Percentiles rank a stretch among this genome's conserved stretches.
Conservation (phyloP, 2,329 filamentous ascomycete genomes). For the Rhynchosporium secalis region DNA sequence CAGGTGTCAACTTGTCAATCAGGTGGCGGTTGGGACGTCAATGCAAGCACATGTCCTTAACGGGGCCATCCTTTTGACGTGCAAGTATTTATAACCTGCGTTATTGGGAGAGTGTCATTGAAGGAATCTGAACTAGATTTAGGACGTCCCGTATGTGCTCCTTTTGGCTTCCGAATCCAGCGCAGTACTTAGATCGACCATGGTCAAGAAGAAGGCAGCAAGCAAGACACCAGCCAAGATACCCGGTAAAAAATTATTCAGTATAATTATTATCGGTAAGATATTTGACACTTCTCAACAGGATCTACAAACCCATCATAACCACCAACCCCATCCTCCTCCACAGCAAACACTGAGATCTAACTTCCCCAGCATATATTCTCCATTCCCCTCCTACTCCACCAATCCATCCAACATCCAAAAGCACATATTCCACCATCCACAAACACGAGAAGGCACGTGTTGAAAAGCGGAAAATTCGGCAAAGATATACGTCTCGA, state of each 20-base stretch:
- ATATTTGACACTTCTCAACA: neutral
- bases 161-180: no score
- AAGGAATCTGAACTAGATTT: no score
- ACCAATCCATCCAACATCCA: neutral
- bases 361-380: neutral
- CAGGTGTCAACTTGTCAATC: no score
- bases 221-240: neutral
- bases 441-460: neutral
- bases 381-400: neutral
- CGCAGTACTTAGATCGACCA: neutral
- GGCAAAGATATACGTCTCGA: neutral
- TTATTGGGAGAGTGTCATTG: no score
- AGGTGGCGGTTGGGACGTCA: no score
- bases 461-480: neutral
- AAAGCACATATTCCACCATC: neutral
- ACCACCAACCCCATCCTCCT: neutral
- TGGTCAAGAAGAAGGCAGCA: slow-evolving; percentile 1
- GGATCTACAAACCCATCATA: neutral
- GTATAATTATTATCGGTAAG: neutral
- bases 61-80: no score
- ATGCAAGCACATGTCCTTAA: no score
- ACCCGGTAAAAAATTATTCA: neutral
- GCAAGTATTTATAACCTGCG: no score
- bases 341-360: neutral
- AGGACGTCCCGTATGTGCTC: no score